Evolutionary conservation across 305 asterid species (phyloP).

Genomic region (Fraxinus paxiana): DNA sequence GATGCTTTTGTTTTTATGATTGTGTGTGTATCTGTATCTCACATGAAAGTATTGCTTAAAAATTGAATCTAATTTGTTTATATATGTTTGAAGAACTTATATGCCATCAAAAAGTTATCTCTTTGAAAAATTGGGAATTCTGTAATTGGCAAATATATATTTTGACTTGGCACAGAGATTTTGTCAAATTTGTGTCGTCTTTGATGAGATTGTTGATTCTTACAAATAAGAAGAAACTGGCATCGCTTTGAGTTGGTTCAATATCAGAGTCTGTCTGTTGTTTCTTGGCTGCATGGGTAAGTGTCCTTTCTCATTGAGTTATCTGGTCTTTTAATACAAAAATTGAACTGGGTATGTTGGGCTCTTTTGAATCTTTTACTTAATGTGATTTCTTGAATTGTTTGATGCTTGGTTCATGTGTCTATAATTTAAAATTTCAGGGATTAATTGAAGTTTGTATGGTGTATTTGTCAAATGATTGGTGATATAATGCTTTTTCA

Average conservation of each 20-base stretch:
- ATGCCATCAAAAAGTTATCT: no score
- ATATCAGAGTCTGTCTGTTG: not conserved
- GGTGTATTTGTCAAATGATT: not conserved
- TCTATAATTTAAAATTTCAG: not conserved
- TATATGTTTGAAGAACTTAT: not conserved
- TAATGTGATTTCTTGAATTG: not conserved
- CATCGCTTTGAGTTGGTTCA: not conserved
- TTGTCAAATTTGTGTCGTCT: not conserved
- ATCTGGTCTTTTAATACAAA: not conserved
- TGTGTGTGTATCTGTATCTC: not conserved
- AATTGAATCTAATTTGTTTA: not conserved
- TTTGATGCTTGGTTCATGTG: not conserved
- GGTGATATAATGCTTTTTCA: no score
- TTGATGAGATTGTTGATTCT: not conserved
- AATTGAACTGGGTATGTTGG: not conserved
- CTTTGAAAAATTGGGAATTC: not conserved
- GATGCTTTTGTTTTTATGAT: not conserved
- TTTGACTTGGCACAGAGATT: not conserved
- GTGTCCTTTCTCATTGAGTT: not conserved
- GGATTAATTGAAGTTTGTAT: not conserved
- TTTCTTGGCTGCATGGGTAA: not conserved
- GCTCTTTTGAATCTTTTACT: not conserved
- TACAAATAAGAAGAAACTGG: not conserved
- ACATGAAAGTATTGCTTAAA: not conserved
- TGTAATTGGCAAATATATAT: not conserved